phyloP scores from a whole-genome alignment of 768 basidiomycete genomes.

The Termitomyces sp. region DNA sequence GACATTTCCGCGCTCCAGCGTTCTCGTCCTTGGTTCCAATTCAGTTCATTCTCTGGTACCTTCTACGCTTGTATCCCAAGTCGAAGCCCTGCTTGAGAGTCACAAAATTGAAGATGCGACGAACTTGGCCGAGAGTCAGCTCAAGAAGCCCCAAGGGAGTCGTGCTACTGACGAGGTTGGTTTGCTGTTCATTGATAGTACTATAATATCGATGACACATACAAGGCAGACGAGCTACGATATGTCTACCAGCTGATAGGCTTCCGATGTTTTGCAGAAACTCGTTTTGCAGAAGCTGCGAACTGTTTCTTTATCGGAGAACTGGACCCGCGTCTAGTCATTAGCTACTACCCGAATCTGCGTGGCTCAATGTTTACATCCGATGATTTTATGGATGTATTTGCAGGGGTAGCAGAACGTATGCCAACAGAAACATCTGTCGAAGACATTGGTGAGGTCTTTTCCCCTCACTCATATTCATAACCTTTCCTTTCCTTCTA shows the following conservation, averaged over 20 bases:
- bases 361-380: slow-evolving; percentile 54
- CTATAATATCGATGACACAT: neutral
- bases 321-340: slow-evolving; percentile 76
- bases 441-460: slow-evolving; percentile 81
- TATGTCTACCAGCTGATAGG: slow-evolving; percentile 82
- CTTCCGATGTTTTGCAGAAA: slow-evolving; percentile 71
- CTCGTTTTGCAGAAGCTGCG: slow-evolving; percentile 79
- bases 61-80: slow-evolving; percentile 67
- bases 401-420: slow-evolving; percentile 65
- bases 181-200: neutral
- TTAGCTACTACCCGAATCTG: slow-evolving; percentile 78
- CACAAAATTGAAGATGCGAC: slow-evolving; percentile 63
- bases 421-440: slow-evolving; percentile 66
- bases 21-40: slow-evolving; percentile 57
- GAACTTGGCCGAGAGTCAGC: slow-evolving; percentile 53
- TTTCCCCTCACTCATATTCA: slow-evolving; percentile 8
- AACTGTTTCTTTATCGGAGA: slow-evolving; percentile 72
- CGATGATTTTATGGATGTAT: slow-evolving; percentile 60
- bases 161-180: slow-evolving; percentile 50
- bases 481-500: slow-evolving; percentile 11
- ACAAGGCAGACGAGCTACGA: slow-evolving; percentile 60
- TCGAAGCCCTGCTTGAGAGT: slow-evolving; percentile 59
- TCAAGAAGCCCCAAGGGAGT: slow-evolving; percentile 49
- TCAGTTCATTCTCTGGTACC: slow-evolving; percentile 63
- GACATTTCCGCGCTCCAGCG: slow-evolving; percentile 59